These are phyloP conservation scores for Boletus barrowsii DNA, from an alignment of 768 basidiomycete genomes.

Conservation along the genomic window DNA sequence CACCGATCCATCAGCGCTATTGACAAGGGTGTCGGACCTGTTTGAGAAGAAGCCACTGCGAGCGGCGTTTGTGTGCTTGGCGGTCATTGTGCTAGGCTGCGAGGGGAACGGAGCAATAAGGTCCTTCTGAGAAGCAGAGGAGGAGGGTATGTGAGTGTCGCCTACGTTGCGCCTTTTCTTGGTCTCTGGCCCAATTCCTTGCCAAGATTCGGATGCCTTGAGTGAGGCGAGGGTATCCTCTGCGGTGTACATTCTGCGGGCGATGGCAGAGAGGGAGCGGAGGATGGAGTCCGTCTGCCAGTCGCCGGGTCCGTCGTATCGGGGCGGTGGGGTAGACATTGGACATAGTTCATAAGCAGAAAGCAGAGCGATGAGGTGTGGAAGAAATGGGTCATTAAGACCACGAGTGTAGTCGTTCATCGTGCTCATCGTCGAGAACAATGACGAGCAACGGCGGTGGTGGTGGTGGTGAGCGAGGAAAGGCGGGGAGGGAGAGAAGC, in stretches of 20 bases:
- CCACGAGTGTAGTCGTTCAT: constrained; percentile 21
- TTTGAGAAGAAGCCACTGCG: constrained; percentile 23
- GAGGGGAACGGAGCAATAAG: constrained; percentile 8
- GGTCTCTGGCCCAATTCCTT: constrained; percentile 36
- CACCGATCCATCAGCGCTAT: constrained; percentile 4
- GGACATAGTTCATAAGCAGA: constrained; percentile 60
- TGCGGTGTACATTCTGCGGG: constrained; percentile 53
- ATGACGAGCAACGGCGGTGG: constrained; percentile 5
- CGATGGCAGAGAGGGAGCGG: constrained; percentile 48
- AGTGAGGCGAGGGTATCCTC: constrained; percentile 45
- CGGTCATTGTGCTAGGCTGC: constrained; percentile 26
- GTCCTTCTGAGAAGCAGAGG: constrained; percentile 28
- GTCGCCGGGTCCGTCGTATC: constrained; percentile 53
- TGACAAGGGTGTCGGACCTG: constrained; percentile 21
- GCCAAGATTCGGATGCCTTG: constrained; percentile 36
- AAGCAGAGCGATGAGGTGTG: constrained; percentile 55
- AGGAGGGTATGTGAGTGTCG: constrained; percentile 34
- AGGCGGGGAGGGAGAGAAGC: not conserved
- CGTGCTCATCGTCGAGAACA: constrained; percentile 35
- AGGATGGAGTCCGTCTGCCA: constrained; percentile 60
- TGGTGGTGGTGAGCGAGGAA: constrained; percentile 10
- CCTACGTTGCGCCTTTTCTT: constrained; percentile 46
- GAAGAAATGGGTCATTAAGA: constrained; percentile 40
- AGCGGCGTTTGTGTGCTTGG: constrained; percentile 11
- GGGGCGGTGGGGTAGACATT: constrained; percentile 46